These are phyloP conservation scores for Ilyonectria destructans DNA, from an alignment of 2,329 filamentous ascomycete genomes.

Conservation along the genomic window DNA sequence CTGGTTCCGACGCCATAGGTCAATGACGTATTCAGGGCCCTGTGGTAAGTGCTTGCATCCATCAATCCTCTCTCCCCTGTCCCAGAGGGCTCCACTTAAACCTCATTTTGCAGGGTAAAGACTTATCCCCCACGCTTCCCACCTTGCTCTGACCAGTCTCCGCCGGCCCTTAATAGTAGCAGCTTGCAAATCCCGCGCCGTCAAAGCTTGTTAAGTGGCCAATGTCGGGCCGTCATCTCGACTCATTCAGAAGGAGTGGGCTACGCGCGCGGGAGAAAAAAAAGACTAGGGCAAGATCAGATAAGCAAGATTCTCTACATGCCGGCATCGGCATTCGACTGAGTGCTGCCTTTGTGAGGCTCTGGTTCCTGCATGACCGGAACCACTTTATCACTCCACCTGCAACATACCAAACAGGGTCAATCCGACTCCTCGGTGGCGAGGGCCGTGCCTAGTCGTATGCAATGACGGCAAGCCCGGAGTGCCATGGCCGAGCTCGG, in stretches of 20 bases:
- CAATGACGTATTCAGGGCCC: neutral
- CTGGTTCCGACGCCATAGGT: neutral
- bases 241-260: neutral
- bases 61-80: neutral
- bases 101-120: neutral
- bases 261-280: neutral
- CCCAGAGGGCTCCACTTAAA: neutral
- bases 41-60: neutral
- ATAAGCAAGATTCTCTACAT: neutral
- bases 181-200: neutral
- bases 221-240: neutral
- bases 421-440: neutral
- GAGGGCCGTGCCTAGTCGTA: neutral
- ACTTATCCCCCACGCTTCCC: neutral
- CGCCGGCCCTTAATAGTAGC: neutral
- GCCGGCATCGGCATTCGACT: neutral
- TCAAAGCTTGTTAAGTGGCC: too few species aligned
- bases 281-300: neutral
- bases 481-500: neutral
- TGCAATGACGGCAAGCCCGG: neutral
- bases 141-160: neutral
- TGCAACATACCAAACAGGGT: neutral
- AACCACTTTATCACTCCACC: neutral
- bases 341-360: neutral
- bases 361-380: neutral